A percentile compares a stretch with the other conserved stretches of the same genome.
These are phyloP conservation scores for Fusarium foetens DNA, from an alignment of 2,329 filamentous ascomycete species.

Conservation along the genomic window DNA sequence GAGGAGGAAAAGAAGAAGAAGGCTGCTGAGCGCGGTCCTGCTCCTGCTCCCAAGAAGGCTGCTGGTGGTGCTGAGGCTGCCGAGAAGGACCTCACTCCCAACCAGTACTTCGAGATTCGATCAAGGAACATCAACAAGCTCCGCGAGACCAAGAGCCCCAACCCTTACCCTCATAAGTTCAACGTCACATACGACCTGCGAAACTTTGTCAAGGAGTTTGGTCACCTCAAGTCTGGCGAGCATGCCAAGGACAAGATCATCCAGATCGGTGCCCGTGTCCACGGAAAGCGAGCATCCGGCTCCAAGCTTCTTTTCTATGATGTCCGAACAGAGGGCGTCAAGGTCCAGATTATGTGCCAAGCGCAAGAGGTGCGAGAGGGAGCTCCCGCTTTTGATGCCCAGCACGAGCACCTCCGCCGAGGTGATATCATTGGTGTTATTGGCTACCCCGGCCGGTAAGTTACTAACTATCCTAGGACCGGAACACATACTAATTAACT, in stretches of 20 bases:
- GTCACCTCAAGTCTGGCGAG: conserved; percentile 88
- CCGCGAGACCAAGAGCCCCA: conserved; percentile 52
- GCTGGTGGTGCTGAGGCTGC: conserved; percentile 67
- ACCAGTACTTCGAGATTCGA: conserved; percentile 93
- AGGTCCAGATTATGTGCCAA: conserved; percentile 93
- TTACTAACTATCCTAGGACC: conserved; percentile 3
- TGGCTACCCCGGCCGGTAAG: conserved; percentile 45
- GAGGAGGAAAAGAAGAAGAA: conserved; percentile 91
- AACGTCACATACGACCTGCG: conserved; percentile 83
- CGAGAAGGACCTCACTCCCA: conserved; percentile 67
- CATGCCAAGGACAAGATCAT: conserved; percentile 78
- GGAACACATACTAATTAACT: conserved; percentile 36
- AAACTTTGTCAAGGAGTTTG: conserved; percentile 82
- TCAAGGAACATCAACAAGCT: conserved; percentile 74
- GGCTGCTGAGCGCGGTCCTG: conserved; percentile 79
- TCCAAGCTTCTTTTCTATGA: conserved; percentile 94
- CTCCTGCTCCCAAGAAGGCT: conserved; percentile 62
- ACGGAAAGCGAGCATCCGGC: conserved; percentile 84
- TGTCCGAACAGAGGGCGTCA: conserved; percentile 61
- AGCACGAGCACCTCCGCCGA: conserved; percentile 88
- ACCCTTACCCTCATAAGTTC: conserved; percentile 88
- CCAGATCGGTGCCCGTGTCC: conserved; percentile 85
- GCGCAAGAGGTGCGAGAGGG: conserved; percentile 78
- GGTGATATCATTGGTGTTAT: conserved; percentile 85
- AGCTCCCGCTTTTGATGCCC: conserved; percentile 77